A percentile compares a stretch with the other conserved stretches of the same genome.
phyloP scores from a whole-genome alignment of 192 early-diverging fungal species.

The Chytriomyces confervae region DNA sequence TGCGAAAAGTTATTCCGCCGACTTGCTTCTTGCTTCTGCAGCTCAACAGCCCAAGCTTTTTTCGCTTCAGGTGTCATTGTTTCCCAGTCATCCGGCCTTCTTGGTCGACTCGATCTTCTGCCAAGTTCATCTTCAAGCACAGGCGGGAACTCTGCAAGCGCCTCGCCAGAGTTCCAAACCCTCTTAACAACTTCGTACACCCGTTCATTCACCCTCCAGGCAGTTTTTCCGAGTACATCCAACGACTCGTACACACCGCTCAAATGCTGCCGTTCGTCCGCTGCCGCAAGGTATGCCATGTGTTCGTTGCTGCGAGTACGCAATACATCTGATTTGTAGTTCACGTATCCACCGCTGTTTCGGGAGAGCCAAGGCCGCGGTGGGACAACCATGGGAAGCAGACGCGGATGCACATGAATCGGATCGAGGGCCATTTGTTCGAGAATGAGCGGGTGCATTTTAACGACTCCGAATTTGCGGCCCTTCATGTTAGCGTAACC shows the following conservation, averaged over 20 bases:
- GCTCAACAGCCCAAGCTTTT: conserved; percentile 44
- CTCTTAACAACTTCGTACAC: conserved; percentile 80
- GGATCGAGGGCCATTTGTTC: conserved; percentile 70
- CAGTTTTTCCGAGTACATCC: conserved; percentile 85
- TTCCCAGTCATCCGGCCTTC: conserved; percentile 59
- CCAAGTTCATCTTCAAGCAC: conserved; percentile 43
- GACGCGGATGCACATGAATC: conserved; percentile 70
- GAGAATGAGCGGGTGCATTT: conserved; percentile 67
- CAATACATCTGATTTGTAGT: conserved; percentile 74
- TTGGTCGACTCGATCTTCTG: conserved; percentile 22
- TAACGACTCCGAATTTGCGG: conserved; percentile 76
- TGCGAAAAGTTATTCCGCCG: conserved; percentile 75
- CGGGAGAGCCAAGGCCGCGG: conserved; percentile 90
- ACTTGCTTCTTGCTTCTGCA: conserved; percentile 39
- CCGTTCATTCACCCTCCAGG: conserved; percentile 85
- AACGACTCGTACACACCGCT: conserved; percentile 73
- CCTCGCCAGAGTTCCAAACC: conserved; percentile 86
- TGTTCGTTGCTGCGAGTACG: conserved; percentile 78
- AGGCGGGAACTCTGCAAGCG: conserved; percentile 65
- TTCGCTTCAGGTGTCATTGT: conserved; percentile 58
- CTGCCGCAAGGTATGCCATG: conserved; percentile 75
- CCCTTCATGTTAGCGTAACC: conserved; percentile 54
- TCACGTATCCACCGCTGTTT: conserved; percentile 85
- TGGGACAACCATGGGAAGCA: conserved; percentile 92
- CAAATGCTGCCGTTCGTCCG: conserved; percentile 78